Percentiles rank a stretch among this genome's conserved stretches.
These are phyloP conservation scores for Cutaneotrichosporon sp. DNA, from an alignment of 1,284 basidiomycete genomes.

Conservation along the genomic window DNA sequence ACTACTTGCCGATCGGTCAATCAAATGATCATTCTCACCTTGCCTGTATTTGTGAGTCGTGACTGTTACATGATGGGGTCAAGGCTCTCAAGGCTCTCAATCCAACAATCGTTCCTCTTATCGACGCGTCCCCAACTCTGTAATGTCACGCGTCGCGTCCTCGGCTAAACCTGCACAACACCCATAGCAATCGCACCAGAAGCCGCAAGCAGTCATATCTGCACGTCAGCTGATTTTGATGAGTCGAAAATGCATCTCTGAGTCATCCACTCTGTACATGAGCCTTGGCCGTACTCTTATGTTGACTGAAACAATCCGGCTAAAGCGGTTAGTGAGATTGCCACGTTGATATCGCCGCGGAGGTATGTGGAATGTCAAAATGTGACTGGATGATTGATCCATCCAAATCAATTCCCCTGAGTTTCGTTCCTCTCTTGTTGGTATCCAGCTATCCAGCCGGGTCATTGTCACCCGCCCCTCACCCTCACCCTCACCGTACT, in stretches of 20 bases:
- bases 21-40: too few relatives aligned
- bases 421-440: background rate
- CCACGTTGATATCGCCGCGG: background rate
- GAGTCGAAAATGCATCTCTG: background rate
- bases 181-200: background rate
- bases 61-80: too few relatives aligned
- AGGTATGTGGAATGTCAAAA: background rate
- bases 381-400: background rate
- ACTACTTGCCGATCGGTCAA: too few relatives aligned
- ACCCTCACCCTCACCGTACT: background rate
- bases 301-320: background rate
- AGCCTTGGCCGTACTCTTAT: too few relatives aligned
- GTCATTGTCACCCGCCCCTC: background rate
- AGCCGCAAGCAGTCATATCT: too few relatives aligned
- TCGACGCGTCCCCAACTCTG: background rate
- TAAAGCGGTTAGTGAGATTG: background rate
- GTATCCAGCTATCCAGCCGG: too few relatives aligned
- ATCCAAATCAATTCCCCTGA: background rate
- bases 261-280: too few relatives aligned
- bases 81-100: too few relatives aligned
- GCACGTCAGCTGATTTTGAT: too few relatives aligned
- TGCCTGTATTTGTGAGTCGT: too few relatives aligned
- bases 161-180: background rate
- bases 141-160: background rate
- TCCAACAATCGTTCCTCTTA: background rate